Evolutionary conservation across 202 grass and related monocot genomes (phyloP).

Genomic region (Bolboschoenoplectus hybrid): DNA sequence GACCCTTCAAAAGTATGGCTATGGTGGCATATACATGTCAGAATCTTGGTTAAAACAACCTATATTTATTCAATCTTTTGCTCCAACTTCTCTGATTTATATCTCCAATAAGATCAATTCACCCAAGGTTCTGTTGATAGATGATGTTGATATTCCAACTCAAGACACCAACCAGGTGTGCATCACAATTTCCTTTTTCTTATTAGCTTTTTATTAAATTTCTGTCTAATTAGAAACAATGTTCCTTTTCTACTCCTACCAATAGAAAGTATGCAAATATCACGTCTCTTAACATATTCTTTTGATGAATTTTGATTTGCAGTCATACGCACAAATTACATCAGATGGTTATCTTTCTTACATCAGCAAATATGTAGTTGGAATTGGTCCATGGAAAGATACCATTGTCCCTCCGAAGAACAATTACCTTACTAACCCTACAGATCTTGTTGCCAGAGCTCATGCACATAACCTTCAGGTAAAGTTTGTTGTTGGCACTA

Average conservation of each 20-base stretch:
- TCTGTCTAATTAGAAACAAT: background rate
- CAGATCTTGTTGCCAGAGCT: conserved; percentile 75
- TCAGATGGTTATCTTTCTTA: conserved; percentile 64
- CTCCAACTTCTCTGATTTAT: conserved; percentile 74
- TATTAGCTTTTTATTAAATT: background rate
- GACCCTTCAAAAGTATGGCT: conserved; percentile 69
- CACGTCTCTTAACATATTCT: background rate
- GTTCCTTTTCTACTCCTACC: background rate
- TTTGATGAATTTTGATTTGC: conserved; percentile 24
- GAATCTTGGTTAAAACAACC: conserved; percentile 70
- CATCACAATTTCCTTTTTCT: background rate
- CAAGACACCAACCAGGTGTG: conserved; percentile 89
- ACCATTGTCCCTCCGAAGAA: conserved; percentile 64
- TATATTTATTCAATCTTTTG: conserved; percentile 77
- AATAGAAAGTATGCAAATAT: background rate
- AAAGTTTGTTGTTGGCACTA: background rate
- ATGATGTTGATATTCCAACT: conserved; percentile 53
- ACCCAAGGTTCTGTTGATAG: conserved; percentile 77
- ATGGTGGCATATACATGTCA: conserved; percentile 72
- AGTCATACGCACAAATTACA: conserved; percentile 76
- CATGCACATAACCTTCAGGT: conserved; percentile 83
- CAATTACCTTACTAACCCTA: conserved; percentile 51
- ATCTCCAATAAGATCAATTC: conserved; percentile 73
- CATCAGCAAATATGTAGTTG: conserved; percentile 72
- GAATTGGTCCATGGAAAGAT: conserved; percentile 92